These are phyloP conservation scores for Monilinia vaccinii-corymbosi DNA, from an alignment of 2,329 filamentous ascomycete species.

Conservation along the genomic window DNA sequence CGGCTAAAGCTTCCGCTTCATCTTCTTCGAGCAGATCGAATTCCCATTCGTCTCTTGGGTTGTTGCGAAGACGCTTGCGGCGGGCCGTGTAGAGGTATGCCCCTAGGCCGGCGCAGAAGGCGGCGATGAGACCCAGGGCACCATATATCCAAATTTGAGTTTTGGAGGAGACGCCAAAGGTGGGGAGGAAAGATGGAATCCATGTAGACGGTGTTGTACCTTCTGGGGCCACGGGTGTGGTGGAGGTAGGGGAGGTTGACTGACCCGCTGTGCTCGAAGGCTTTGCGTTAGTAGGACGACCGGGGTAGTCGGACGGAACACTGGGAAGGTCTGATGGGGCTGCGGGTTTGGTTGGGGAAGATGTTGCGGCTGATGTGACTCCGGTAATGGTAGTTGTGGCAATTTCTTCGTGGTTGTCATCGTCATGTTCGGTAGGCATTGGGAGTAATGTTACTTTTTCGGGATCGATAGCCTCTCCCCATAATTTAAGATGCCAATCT, in stretches of 20 bases:
- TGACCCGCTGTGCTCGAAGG: conserved; percentile 22
- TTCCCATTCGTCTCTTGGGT: conserved; percentile 75
- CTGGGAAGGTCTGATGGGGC: conserved; percentile 24
- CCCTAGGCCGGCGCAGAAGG: conserved; percentile 76
- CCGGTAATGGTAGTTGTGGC: conserved; percentile 55
- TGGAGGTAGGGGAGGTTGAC: conserved; percentile 13
- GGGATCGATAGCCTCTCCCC: conserved; percentile 79
- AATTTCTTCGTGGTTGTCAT: conserved; percentile 65
- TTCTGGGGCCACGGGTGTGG: conserved; percentile 25
- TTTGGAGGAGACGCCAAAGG: conserved; percentile 77
- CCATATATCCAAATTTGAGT: conserved; percentile 94
- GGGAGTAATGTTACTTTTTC: conserved; percentile 66
- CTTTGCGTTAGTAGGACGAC: conserved; percentile 46
- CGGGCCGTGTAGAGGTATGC: conserved; percentile 74
- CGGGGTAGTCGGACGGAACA: conserved; percentile 52
- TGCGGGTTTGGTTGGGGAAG: conserved; percentile 35
- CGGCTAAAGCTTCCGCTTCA: conserved; percentile 51
- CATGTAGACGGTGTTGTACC: conserved; percentile 34
- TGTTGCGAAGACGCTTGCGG: conserved; percentile 64
- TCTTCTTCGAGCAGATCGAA: conserved; percentile 88
- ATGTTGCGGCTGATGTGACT: conserved; percentile 33
- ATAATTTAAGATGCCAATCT: conserved; percentile 91
- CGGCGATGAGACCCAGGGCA: conserved; percentile 69
- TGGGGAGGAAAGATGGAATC: conserved; percentile 82
- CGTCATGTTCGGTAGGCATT: conserved; percentile 73